Evolutionary conservation across 306 rosid genomes (phyloP).

Genomic region (Malus asiatica): DNA sequence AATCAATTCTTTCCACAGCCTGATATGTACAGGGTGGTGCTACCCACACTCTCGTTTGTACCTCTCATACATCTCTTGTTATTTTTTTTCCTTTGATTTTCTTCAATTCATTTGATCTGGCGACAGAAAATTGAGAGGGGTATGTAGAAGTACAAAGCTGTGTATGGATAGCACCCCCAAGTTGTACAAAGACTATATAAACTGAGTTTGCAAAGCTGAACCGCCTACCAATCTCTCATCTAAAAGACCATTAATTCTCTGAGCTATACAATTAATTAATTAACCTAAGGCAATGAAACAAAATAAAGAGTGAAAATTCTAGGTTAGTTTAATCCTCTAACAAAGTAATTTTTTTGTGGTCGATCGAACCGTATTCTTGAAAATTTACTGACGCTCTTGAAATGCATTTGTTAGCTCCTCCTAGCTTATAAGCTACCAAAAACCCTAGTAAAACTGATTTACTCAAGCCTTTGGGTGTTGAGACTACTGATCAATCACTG

Average conservation of each 20-base stretch:
- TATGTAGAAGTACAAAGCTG: no score
- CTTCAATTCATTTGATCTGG: no score
- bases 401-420: no score
- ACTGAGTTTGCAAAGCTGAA: not conserved
- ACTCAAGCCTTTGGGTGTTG: not conserved
- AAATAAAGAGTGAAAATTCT: no score
- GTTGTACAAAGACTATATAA: no score
- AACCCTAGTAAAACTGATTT: not conserved
- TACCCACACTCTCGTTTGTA: no score
- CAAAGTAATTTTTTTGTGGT: not conserved
- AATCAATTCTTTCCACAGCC: not conserved
- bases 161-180: accelerated
- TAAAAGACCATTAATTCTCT: no score
- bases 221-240: not conserved
- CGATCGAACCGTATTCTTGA: not conserved
- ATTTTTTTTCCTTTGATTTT: no score
- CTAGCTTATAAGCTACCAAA: no score
- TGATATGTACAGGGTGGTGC: no score
- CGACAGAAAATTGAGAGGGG: accelerated
- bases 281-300: not conserved
- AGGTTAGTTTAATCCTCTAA: not conserved
- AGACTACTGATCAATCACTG: not conserved
- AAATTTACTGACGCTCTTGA: not conserved
- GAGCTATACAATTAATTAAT: not conserved
- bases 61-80: no score